Percentiles rank a stretch among this genome's conserved stretches.
These are phyloP conservation scores for Sporothrix brunneoviolacea DNA, from an alignment of 2,329 filamentous ascomycete species.

Conservation along the genomic window DNA sequence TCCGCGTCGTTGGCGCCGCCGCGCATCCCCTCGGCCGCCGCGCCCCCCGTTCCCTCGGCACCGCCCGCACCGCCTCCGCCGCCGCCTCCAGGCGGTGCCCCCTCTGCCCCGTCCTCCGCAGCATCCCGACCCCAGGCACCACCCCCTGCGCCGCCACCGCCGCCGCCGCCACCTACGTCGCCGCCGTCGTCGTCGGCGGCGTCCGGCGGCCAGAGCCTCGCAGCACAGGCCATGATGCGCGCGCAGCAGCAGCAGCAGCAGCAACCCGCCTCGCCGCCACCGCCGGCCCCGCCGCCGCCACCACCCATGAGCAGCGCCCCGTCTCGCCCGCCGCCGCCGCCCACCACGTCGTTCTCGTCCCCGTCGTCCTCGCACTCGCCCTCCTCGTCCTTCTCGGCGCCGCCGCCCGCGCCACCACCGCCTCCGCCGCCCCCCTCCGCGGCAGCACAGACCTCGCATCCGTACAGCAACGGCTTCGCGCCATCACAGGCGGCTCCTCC, in stretches of 20 bases:
- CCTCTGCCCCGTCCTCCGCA: slow-evolving; percentile 29
- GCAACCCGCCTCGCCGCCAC: slow-evolving; percentile 21
- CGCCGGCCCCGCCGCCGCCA: slow-evolving; percentile 31
- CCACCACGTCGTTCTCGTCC: slow-evolving; percentile 5
- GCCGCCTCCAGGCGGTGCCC: slow-evolving; percentile 34
- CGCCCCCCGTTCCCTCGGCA: slow-evolving; percentile 29
- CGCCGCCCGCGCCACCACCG: slow-evolving; percentile 26
- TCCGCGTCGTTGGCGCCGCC: slow-evolving; percentile 7
- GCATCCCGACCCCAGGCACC: slow-evolving; percentile 35
- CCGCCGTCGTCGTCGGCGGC: slow-evolving; percentile 26
- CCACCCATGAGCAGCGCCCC: slow-evolving; percentile 31
- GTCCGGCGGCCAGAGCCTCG: slow-evolving; percentile 28
- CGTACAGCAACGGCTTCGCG: not conserved
- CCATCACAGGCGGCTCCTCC: slow-evolving; percentile 31
- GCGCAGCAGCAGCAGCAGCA: slow-evolving; percentile 19
- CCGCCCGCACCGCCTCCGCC: slow-evolving; percentile 35
- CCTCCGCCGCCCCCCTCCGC: slow-evolving; percentile 26
- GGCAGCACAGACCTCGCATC: slow-evolving; percentile 32
- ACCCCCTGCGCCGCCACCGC: slow-evolving; percentile 35
- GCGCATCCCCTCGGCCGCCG: slow-evolving; percentile 23
- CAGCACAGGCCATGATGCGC: slow-evolving; percentile 35
- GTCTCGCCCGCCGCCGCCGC: slow-evolving; percentile 33
- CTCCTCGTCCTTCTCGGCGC: slow-evolving; percentile 8
- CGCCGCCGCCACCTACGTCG: slow-evolving; percentile 18
- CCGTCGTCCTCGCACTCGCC: slow-evolving; percentile 20